Conservation (phyloP, 2,329 filamentous ascomycete genomes). For the Amylocarpus encephaloides region DNA sequence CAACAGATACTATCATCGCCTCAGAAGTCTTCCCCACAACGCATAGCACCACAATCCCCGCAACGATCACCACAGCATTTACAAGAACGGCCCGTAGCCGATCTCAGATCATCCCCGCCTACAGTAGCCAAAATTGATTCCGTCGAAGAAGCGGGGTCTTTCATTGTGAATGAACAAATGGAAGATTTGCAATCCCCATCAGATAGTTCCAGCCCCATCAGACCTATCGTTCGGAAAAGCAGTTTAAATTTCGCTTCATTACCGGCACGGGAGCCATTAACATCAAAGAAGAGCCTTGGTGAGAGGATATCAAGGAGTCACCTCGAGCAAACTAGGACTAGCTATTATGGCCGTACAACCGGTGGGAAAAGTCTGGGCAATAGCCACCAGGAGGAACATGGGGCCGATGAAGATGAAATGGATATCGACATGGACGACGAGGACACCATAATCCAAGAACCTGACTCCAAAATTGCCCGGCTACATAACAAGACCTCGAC, state of each 20-base stretch:
- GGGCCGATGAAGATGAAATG: slow-evolving; percentile 55
- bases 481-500: slow-evolving; percentile 85
- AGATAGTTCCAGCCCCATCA: slow-evolving; percentile 66
- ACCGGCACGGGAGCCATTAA: slow-evolving; percentile 81
- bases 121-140: slow-evolving; percentile 5
- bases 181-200: slow-evolving; percentile 56
- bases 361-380: slow-evolving; percentile 66
- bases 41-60: slow-evolving; percentile 1
- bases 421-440: slow-evolving; percentile 37
- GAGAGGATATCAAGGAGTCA: slow-evolving; percentile 70
- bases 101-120: slow-evolving; percentile 6
- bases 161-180: slow-evolving; percentile 28
- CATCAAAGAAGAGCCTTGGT: slow-evolving; percentile 76
- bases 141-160: slow-evolving; percentile 10
- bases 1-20: too few species aligned
- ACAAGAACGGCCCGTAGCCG: slow-evolving; percentile 6
- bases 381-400: slow-evolving; percentile 38
- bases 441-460: slow-evolving; percentile 31
- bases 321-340: slow-evolving; percentile 63
- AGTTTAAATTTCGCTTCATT: slow-evolving; percentile 92
- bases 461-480: slow-evolving; percentile 45
- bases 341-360: slow-evolving; percentile 67
- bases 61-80: slow-evolving; percentile 5
- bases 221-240: slow-evolving; percentile 80
- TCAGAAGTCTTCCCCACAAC: too few species aligned